These are phyloP conservation scores for Suillus brevipes DNA, from an alignment of 768 basidiomycete genomes.

Conservation along the genomic window DNA sequence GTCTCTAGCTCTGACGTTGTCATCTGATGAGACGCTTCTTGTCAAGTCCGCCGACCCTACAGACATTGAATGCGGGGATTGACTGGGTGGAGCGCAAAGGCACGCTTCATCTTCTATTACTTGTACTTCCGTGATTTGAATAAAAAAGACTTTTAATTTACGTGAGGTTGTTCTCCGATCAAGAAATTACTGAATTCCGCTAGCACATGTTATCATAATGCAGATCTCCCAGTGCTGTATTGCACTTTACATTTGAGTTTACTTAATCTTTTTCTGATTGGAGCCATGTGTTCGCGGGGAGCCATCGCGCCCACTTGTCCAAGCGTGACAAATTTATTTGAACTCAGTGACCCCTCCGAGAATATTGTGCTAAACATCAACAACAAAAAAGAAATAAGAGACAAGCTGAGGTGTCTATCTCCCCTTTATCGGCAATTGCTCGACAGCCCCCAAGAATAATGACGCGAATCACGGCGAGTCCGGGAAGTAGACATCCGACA, in stretches of 20 bases:
- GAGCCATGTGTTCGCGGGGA: neutral
- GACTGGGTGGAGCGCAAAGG: constrained; percentile 48
- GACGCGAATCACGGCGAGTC: constrained; percentile 2
- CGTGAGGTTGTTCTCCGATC: neutral
- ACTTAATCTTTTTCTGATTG: neutral
- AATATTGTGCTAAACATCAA: constrained; percentile 1
- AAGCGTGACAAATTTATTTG: neutral
- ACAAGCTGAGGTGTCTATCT: no score
- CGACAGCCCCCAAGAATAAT: neutral
- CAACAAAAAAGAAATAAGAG: neutral
- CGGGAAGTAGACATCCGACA: neutral
- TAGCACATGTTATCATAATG: neutral
- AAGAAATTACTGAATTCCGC: neutral
- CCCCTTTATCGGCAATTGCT: constrained; percentile 4
- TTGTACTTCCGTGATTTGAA: neutral
- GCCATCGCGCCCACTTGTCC: neutral
- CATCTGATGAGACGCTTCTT: constrained; percentile 72
- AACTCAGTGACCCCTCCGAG: neutral
- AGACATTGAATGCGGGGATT: constrained; percentile 42
- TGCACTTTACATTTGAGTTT: no score
- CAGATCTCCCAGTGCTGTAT: neutral
- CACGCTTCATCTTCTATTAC: neutral
- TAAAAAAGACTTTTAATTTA: constrained; percentile 1
- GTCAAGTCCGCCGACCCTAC: constrained; percentile 34
- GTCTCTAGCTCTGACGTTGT: constrained; percentile 52